Evolutionary conservation across 345 rosid species (phyloP).

Genomic region (Odontarrhena argentea): DNA sequence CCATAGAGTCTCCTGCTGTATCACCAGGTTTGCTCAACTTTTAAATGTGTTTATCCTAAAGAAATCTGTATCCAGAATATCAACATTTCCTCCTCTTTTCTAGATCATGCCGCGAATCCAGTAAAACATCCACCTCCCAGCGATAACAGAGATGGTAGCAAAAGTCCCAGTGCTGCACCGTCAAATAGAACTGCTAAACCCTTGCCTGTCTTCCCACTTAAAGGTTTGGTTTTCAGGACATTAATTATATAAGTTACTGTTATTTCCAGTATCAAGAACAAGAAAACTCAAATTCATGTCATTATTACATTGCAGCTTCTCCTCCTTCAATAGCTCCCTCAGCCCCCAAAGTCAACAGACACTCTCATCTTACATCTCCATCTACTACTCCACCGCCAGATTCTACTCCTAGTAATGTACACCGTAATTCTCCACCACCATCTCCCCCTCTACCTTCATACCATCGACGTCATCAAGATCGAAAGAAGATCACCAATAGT

Average conservation of each 20-base stretch:
- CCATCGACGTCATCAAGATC: slow-evolving; percentile 46
- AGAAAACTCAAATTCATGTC: slow-evolving; percentile 5
- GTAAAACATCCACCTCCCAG: slow-evolving; percentile 51
- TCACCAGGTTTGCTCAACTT: slow-evolving; percentile 39
- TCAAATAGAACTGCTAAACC: slow-evolving; percentile 46
- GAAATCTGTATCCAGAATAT: slow-evolving; percentile 18
- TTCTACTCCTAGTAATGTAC: slow-evolving; percentile 40
- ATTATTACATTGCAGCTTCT: slow-evolving; percentile 26
- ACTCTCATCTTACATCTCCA: slow-evolving; percentile 26
- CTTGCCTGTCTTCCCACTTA: slow-evolving; percentile 48
- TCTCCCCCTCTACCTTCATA: slow-evolving; percentile 55
- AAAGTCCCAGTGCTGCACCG: slow-evolving; percentile 65
- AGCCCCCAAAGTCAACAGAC: slow-evolving; percentile 13
- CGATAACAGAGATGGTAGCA: slow-evolving; percentile 40
- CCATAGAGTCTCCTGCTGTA: slow-evolving; percentile 31
- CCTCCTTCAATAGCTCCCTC: slow-evolving; percentile 39
- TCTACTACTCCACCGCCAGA: slow-evolving; percentile 34
- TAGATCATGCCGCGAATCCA: slow-evolving; percentile 55
- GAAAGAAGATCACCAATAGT: slow-evolving; percentile 38
- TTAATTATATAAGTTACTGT: slow-evolving; percentile 15
- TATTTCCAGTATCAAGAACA: slow-evolving; percentile 9
- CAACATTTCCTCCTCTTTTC: slow-evolving; percentile 16
- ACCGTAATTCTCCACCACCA: slow-evolving; percentile 41
- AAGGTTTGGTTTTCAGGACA: slow-evolving; percentile 43
- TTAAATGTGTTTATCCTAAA: slow-evolving; percentile 19